Evolutionary conservation across 1,139 yeast genomes (phyloP).

Genomic region (Candida glucosophila): DNA sequence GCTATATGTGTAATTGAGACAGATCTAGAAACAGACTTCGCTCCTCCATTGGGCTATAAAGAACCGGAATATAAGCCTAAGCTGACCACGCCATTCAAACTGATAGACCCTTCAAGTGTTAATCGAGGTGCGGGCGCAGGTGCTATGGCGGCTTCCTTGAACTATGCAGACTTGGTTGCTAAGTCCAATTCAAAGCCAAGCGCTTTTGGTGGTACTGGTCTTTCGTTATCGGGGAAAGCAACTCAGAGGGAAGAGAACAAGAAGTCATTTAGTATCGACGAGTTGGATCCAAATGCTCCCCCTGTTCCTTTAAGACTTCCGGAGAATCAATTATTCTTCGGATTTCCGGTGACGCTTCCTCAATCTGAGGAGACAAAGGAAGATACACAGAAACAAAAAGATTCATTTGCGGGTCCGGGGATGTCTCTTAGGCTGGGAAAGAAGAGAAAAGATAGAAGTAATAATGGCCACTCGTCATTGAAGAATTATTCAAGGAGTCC

Average conservation of each 20-base stretch:
- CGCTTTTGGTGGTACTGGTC: conserved; percentile 58
- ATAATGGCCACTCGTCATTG: conserved; percentile 28
- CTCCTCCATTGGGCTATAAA: conserved; percentile 97
- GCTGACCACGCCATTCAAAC: conserved; percentile 24
- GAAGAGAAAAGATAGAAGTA: conserved; percentile 59
- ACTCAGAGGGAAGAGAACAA: conserved; percentile 12
- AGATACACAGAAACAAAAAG: conserved; percentile 12
- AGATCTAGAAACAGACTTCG: conserved; percentile 94
- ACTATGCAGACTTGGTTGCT: conserved; percentile 54
- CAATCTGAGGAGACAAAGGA: conserved; percentile 35
- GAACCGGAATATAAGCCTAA: conserved; percentile 63
- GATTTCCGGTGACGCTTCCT: conserved; percentile 81
- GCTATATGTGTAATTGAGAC: conserved; percentile 96
- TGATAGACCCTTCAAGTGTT: conserved; percentile 28
- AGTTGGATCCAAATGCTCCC: conserved; percentile 44
- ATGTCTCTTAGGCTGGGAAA: conserved; percentile 65
- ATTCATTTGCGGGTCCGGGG: conserved; percentile 53
- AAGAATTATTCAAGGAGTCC: conserved; percentile 56
- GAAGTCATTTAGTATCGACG: conserved; percentile 20
- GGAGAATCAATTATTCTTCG: conserved; percentile 83
- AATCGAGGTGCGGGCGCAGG: conserved; percentile 47
- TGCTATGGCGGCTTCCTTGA: conserved; percentile 72
- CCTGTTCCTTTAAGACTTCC: conserved; percentile 72
- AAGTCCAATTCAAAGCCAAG: conserved; percentile 18
- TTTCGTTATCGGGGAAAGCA: conserved; percentile 67